phyloP scores from a whole-genome alignment of 352 stramenopile genomes.

The Phytopythium boreale region DNA sequence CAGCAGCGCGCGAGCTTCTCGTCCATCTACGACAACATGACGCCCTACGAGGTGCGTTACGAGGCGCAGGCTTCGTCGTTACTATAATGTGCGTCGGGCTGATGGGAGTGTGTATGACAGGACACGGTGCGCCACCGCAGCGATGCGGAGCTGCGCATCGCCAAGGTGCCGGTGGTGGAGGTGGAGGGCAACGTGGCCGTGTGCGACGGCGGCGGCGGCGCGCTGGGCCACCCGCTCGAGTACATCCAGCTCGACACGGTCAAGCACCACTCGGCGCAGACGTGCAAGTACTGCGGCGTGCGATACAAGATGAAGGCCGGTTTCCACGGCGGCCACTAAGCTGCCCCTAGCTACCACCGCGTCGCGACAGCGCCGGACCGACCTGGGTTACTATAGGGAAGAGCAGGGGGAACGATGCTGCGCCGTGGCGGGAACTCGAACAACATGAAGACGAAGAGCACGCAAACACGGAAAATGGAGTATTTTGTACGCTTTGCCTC shows the following conservation, averaged over 20 bases:
- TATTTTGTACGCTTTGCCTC: neutral
- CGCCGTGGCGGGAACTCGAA: neutral
- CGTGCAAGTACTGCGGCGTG: constrained; percentile 93
- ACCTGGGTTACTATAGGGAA: neutral
- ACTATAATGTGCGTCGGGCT: neutral
- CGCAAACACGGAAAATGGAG: neutral
- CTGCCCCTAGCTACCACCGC: neutral
- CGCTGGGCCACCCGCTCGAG: constrained; percentile 96
- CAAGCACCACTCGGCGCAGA: constrained; percentile 61
- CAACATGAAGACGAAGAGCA: neutral
- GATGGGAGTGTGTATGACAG: constrained; percentile 18
- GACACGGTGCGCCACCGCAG: constrained; percentile 85
- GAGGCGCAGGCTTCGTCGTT: neutral
- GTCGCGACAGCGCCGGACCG: neutral
- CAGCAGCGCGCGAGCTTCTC: constrained; percentile 45
- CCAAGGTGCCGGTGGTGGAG: constrained; percentile 87
- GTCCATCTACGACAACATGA: constrained; percentile 71
- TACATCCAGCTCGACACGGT: constrained; percentile 92
- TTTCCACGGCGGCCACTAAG: constrained; percentile 61
- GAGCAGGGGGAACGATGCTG: neutral
- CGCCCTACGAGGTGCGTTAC: constrained; percentile 49
- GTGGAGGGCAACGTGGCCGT: constrained; percentile 90
- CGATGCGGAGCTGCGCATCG: constrained; percentile 88
- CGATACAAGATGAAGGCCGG: constrained; percentile 86
- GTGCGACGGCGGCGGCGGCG: constrained; percentile 95